Conservation (phyloP, 345 rosid species). For the Ailanthus altissimus region DNA sequence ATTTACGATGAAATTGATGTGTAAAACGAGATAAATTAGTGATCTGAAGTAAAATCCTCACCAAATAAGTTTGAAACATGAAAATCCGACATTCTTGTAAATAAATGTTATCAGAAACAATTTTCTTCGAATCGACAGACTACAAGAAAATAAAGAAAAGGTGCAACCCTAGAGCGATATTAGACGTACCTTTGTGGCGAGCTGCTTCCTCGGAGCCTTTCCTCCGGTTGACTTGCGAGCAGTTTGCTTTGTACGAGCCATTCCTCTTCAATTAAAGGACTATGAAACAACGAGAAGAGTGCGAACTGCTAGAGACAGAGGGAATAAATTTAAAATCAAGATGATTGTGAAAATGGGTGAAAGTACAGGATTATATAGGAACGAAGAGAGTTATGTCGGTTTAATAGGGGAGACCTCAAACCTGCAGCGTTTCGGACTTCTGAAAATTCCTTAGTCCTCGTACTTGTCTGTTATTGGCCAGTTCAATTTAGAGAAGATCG, state of each 20-base stretch:
- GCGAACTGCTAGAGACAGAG: neutral
- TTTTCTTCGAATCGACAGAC: neutral
- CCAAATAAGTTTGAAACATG: neutral
- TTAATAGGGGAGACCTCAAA: constrained; percentile 4
- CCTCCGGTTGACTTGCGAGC: constrained; percentile 69
- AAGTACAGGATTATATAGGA: constrained; percentile 2
- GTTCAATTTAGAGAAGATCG: constrained; percentile 27
- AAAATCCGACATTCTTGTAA: neutral
- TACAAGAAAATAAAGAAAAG: neutral
- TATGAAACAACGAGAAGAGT: neutral
- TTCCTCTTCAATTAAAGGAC: neutral
- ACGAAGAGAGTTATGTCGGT: constrained; percentile 4
- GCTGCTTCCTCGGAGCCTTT: constrained; percentile 73
- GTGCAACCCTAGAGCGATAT: neutral
- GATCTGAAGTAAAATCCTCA: no score
- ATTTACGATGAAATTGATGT: no score
- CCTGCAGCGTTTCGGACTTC: constrained; percentile 10
- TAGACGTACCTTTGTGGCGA: constrained; percentile 52
- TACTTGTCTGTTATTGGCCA: constrained; percentile 29
- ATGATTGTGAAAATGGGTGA: rapidly evolving
- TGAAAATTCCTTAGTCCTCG: neutral
- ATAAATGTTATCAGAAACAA: neutral
- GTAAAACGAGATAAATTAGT: no score
- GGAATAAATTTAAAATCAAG: neutral
- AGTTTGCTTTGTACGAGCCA: constrained; percentile 65